A percentile compares a stretch with the other conserved stretches of the same genome.
Conservation (phyloP, 225 moss, liverwort and hornwort species). For the Polytrichum formosum region DNA sequence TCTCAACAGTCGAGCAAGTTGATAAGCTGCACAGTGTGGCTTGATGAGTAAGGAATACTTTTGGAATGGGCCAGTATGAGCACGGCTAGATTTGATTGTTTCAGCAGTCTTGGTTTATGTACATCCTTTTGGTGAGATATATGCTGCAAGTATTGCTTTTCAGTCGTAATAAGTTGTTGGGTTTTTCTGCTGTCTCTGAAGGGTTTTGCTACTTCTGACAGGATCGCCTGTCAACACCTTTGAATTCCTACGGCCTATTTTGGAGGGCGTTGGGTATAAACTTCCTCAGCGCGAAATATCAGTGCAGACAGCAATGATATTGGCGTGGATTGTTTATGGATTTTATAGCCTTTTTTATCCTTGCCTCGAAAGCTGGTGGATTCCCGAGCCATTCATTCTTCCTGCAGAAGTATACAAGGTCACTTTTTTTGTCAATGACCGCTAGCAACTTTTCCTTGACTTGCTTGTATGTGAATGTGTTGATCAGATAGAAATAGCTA, state of each 20-base stretch:
- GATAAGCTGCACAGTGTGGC: too few species aligned
- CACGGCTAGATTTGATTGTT: too few species aligned
- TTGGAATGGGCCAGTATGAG: too few species aligned
- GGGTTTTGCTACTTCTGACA: conserved; percentile 19
- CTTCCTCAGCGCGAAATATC: conserved; percentile 53
- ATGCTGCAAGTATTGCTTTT: too few species aligned
- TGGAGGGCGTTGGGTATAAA: conserved; percentile 71
- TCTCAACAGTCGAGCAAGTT: too few species aligned
- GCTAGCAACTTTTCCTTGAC: not conserved
- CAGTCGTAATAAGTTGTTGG: not conserved
- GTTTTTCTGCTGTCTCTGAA: not conserved
- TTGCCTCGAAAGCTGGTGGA: conserved; percentile 56
- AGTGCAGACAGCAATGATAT: conserved; percentile 46
- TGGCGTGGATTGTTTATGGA: conserved; percentile 54
- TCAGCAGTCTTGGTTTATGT: too few species aligned
- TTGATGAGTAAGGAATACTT: too few species aligned
- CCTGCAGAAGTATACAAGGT: conserved; percentile 86
- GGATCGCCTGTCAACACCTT: conserved; percentile 77
- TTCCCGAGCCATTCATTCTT: conserved; percentile 75
- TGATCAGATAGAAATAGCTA: not conserved
- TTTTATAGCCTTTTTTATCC: conserved; percentile 68
- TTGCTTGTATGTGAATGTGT: not conserved
- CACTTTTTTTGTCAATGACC: not conserved
- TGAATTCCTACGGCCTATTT: conserved; percentile 59
- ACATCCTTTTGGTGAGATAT: too few species aligned